A percentile compares a stretch with the other conserved stretches of the same genome.
These are phyloP conservation scores for Aureobasidium mangrovei DNA, from an alignment of 2,329 filamentous ascomycete genomes.

Conservation along the genomic window DNA sequence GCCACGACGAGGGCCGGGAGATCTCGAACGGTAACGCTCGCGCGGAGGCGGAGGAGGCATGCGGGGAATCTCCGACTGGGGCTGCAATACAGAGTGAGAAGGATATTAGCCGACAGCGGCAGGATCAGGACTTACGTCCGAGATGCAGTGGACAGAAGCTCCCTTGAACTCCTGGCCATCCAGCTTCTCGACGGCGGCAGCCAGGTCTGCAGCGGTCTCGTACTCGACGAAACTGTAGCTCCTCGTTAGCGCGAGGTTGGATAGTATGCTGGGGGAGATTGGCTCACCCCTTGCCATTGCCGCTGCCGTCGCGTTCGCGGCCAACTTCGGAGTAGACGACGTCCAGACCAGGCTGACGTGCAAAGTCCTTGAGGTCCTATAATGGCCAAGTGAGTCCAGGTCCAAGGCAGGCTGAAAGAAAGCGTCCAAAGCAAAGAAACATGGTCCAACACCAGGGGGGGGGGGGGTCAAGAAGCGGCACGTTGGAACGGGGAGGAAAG, in stretches of 20 bases:
- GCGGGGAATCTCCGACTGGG: constrained; percentile 62
- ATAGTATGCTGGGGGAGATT: background rate
- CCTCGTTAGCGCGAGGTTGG: background rate
- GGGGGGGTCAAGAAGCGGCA: background rate
- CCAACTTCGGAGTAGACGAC: constrained; percentile 97
- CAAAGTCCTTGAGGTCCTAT: constrained; percentile 99
- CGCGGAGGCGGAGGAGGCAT: constrained; percentile 35
- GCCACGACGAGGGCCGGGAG: constrained; percentile 55
- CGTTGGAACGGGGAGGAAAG: constrained; percentile 8
- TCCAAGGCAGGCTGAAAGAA: constrained; percentile 39
- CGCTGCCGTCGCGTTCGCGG: constrained; percentile 69
- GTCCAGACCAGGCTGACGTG: constrained; percentile 89
- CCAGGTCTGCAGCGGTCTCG: constrained; percentile 82
- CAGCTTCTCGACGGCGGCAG: constrained; percentile 87
- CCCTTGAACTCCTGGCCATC: constrained; percentile 91
- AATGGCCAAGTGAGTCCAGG: constrained; percentile 68
- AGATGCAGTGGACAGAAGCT: constrained; percentile 70
- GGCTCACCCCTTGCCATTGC: constrained; percentile 61
- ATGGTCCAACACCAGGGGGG: background rate
- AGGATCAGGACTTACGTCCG: constrained; percentile 57
- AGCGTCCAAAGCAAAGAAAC: constrained; percentile 24
- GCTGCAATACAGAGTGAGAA: constrained; percentile 39
- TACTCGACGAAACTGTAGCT: constrained; percentile 83
- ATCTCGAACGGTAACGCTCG: constrained; percentile 68
- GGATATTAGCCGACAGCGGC: background rate